Percentiles rank a stretch among this genome's conserved stretches.
Conservation (phyloP, 2,329 filamentous ascomycete genomes). For the Fusarium mangiferae region DNA sequence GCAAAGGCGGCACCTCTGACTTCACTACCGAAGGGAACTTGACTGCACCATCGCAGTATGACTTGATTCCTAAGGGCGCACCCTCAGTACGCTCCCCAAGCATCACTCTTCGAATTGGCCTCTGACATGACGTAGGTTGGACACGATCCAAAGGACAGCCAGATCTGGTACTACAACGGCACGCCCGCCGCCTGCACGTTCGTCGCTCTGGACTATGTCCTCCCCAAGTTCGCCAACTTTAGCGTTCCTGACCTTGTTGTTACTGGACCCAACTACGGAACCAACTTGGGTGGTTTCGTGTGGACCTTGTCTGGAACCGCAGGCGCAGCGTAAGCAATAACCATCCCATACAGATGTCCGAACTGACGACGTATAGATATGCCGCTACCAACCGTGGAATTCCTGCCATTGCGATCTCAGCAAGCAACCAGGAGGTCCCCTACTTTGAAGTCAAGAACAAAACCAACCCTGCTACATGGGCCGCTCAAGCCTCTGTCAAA, state of each 20-base stretch:
- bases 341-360: too few relatives aligned
- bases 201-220: constrained; percentile 65
- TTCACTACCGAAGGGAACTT: constrained; percentile 45
- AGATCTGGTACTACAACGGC: constrained; percentile 71
- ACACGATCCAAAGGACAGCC: constrained; percentile 59
- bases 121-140: constrained; percentile 48
- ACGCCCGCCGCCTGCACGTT: constrained; percentile 66
- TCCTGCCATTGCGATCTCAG: constrained; percentile 61
- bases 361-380: constrained; percentile 45
- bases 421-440: constrained; percentile 53
- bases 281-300: constrained; percentile 64
- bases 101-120: accelerated
- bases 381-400: constrained; percentile 60
- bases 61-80: constrained; percentile 44
- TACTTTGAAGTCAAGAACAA: constrained; percentile 53
- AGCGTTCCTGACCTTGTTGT: constrained; percentile 64
- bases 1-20: constrained; percentile 43
- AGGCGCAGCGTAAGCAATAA: constrained; percentile 51
- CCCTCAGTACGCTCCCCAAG: constrained; percentile 32
- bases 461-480: constrained; percentile 57
- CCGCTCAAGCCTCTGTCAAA: constrained; percentile 54
- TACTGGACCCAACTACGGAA: constrained; percentile 66
- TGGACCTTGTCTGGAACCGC: constrained; percentile 63
- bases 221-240: constrained; percentile 60
- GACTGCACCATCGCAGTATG: constrained; percentile 42